These are phyloP conservation scores for Oemleria cerasiformis DNA, from an alignment of 306 rosid species.

Conservation along the genomic window DNA sequence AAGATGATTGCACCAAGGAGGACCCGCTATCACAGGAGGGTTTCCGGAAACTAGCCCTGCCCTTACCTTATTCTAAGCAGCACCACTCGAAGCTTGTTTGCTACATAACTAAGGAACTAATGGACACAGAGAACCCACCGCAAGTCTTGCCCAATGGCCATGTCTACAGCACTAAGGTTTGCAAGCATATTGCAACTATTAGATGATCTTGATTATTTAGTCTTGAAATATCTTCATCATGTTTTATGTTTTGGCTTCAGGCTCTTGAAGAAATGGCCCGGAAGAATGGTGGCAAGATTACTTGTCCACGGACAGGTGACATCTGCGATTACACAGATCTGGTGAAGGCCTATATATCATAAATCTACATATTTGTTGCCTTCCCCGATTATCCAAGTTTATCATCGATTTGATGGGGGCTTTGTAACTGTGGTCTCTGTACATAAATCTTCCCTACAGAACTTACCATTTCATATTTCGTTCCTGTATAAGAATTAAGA, in stretches of 20 bases:
- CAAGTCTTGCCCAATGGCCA: slow-evolving; percentile 93
- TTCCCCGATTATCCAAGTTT: neutral
- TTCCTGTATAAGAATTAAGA: too few species aligned
- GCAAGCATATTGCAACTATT: slow-evolving; percentile 9
- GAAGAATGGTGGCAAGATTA: slow-evolving; percentile 67
- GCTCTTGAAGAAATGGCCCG: slow-evolving; percentile 92
- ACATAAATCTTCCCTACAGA: slow-evolving; percentile 3
- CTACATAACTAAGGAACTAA: slow-evolving; percentile 91
- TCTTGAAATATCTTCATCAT: slow-evolving; percentile 14
- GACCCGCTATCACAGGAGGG: slow-evolving; percentile 90
- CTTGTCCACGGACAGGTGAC: slow-evolving; percentile 77
- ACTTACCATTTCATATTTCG: neutral
- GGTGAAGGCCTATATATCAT: slow-evolving; percentile 76
- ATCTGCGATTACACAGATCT: slow-evolving; percentile 58
- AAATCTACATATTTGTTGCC: slow-evolving; percentile 16
- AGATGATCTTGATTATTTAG: neutral
- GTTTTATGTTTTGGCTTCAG: slow-evolving; percentile 47
- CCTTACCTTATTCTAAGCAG: slow-evolving; percentile 90
- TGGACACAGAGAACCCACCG: slow-evolving; percentile 95
- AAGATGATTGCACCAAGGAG: slow-evolving; percentile 95
- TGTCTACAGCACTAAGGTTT: slow-evolving; percentile 90
- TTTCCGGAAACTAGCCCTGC: slow-evolving; percentile 74
- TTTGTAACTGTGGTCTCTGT: slow-evolving; percentile 6
- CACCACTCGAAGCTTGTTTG: slow-evolving; percentile 94
- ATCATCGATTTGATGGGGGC: neutral